These are phyloP conservation scores for Candida sonorensis DNA, from an alignment of 805 yeast species.

Conservation along the genomic window DNA sequence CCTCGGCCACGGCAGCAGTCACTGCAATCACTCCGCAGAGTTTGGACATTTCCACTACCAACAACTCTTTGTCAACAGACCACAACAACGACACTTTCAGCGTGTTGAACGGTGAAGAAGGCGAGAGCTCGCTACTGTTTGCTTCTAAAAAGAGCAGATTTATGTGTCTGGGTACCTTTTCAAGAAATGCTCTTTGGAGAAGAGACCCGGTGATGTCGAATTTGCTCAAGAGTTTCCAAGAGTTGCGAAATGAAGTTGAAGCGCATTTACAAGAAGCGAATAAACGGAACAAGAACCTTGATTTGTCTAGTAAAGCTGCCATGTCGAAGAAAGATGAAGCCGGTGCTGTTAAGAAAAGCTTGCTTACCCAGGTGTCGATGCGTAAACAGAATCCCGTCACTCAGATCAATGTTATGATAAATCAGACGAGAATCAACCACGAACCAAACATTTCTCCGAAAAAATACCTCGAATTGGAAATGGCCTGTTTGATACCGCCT, in stretches of 20 bases:
- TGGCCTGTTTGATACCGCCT: slow-evolving; percentile 20
- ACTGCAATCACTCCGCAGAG: neutral
- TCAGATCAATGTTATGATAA: neutral
- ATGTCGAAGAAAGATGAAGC: no score
- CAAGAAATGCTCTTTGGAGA: slow-evolving; percentile 9
- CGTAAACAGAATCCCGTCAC: slow-evolving; percentile 3
- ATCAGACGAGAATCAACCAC: neutral
- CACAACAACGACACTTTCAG: slow-evolving; percentile 6
- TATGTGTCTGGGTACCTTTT: slow-evolving; percentile 13
- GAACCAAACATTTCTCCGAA: neutral
- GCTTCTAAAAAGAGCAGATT: slow-evolving; percentile 14
- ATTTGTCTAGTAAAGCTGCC: no score
- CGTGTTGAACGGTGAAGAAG: slow-evolving; percentile 6
- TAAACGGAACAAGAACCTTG: no score
- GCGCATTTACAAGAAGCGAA: slow-evolving; percentile 3
- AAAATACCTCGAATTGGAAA: slow-evolving; percentile 3
- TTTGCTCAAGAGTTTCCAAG: slow-evolving; percentile 10
- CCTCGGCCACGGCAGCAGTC: no score
- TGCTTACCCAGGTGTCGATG: slow-evolving; percentile 8
- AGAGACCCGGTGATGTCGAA: slow-evolving; percentile 12
- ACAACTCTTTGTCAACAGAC: neutral
- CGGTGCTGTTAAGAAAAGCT: no score
- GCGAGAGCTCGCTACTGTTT: slow-evolving; percentile 6
- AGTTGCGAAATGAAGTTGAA: no score
- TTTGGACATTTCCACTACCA: slow-evolving; percentile 4